phyloP scores from a whole-genome alignment of 2,329 filamentous ascomycete species.

The Hypomyces perniciosus region DNA sequence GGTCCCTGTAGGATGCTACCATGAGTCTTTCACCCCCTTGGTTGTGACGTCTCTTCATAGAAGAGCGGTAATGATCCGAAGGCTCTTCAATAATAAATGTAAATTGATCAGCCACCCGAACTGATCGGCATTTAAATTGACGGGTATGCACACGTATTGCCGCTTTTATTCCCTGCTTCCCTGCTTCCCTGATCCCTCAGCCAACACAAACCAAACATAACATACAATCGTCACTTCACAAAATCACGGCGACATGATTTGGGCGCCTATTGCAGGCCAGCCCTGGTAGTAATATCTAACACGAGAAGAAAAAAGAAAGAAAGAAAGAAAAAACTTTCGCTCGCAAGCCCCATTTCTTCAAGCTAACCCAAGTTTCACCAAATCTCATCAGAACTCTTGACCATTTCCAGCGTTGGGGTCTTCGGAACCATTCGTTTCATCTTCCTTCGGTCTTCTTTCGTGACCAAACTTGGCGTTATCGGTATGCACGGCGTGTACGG shows the following conservation, averaged over 20 bases:
- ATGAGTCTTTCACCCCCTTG: too few relatives aligned
- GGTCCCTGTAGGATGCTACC: too few relatives aligned
- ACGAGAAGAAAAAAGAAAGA: conserved; percentile 7
- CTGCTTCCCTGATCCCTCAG: conserved; percentile 1
- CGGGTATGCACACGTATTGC: too few relatives aligned
- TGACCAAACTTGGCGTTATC: conserved; percentile 69
- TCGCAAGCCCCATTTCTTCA: not conserved
- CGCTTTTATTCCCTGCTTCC: not conserved
- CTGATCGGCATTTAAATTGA: too few relatives aligned
- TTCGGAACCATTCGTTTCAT: conserved; percentile 59
- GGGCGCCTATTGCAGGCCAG: conserved; percentile 10
- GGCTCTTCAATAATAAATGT: too few relatives aligned
- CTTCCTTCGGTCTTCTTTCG: conserved; percentile 62
- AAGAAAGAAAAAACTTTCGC: not conserved
- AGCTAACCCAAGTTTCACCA: conserved; percentile 42
- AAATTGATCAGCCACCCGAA: too few relatives aligned
- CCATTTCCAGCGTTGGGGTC: conserved; percentile 57
- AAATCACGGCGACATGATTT: conserved; percentile 21
- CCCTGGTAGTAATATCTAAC: conserved; percentile 22
- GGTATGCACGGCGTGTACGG: conserved; percentile 70
- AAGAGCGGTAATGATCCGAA: too few relatives aligned
- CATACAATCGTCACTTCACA: not conserved
- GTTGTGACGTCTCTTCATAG: too few relatives aligned
- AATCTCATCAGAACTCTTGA: conserved; percentile 55
- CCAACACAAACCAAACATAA: not conserved